Base-by-base conservation (phyloP, 2,329 filamentous ascomycete genomes). In the Alternaria incomplexa region DNA sequence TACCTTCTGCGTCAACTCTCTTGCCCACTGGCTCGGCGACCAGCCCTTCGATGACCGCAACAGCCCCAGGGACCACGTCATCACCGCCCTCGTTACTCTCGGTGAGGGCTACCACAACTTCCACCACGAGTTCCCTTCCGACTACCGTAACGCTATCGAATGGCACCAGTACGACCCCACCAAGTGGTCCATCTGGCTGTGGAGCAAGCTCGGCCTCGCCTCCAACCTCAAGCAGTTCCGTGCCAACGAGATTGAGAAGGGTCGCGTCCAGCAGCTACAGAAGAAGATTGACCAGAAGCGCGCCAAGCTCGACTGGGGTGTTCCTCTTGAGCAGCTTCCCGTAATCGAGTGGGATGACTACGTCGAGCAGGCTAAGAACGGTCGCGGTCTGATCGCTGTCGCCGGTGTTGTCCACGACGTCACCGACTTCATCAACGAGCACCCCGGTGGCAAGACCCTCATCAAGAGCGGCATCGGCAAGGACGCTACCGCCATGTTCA, bases 1-100 rank as follows among this genome's bases (percentile, higher is more conserved):
- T 51, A 85, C 83, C 48, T 85, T 85, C 81, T 85, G 84, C 63
- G 83, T 85, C 78, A 85, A 85, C 79, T 85, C 83, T 9, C 81
- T 85, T 53, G 84, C 84, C 47, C 84, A 85, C 73, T 85, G 83
- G 83, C 81, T 85, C 60, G 84, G 84, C 28, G 80, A 82, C 63
- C 80, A 82, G 74, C 80, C 80, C 32, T 82, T 82, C 61, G 80
- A 82, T 63, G 80, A 82, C 76, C 79, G 80, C 68, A 82, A 82
- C 76, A 79, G 75, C 66, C 80, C 80, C 28, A 75, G 80, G 64
- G 80, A 82, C 57, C 80, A 81, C 70, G 77, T 82, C 70, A 74
- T 82, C 65, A 82, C 80, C 47, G 80, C 80, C 22, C 68, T 82
- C 20, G 78, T 81, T 61, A 82, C 80, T 40, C 80, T 82, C n/a